These are phyloP conservation scores for Chalaropsis ovoidea DNA, from an alignment of 2,329 filamentous ascomycete species.

Conservation along the genomic window DNA sequence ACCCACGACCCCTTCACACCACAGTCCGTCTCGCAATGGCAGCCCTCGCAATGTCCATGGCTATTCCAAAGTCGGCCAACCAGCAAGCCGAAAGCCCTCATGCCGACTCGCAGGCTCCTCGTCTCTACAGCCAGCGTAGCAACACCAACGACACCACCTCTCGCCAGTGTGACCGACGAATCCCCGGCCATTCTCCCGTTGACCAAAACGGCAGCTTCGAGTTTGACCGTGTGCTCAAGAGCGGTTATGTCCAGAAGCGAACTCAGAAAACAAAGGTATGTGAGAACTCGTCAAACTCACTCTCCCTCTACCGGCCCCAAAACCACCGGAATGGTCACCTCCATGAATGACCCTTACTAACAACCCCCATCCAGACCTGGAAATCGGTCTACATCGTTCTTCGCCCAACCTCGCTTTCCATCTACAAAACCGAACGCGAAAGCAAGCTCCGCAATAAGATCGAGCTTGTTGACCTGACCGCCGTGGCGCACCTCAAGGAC, in stretches of 20 bases:
- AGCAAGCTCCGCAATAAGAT: constrained; percentile 83
- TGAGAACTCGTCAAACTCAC: constrained; percentile 8
- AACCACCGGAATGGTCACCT: neutral
- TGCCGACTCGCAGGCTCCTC: neutral
- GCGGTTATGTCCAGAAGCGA: constrained; percentile 74
- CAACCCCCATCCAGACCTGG: constrained; percentile 56
- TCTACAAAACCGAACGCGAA: constrained; percentile 88
- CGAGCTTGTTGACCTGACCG: constrained; percentile 78
- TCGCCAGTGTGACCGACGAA: constrained; percentile 18
- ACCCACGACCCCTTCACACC: neutral
- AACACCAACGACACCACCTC: constrained; percentile 14
- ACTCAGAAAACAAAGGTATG: constrained; percentile 86
- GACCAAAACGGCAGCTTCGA: constrained; percentile 94
- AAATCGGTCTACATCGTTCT: constrained; percentile 82
- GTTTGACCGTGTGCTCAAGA: constrained; percentile 87
- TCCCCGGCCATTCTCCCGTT: constrained; percentile 64
- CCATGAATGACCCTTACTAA: constrained; percentile 27
- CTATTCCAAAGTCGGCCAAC: constrained; percentile 16
- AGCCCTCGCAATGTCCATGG: constrained; percentile 20
- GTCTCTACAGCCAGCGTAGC: neutral
- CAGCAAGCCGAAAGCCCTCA: constrained; percentile 4
- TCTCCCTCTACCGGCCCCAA: constrained; percentile 24
- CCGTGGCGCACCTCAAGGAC: constrained; percentile 78
- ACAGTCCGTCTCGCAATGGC: constrained; percentile 5
- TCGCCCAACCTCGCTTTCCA: constrained; percentile 76